phyloP scores from a whole-genome alignment of 2,329 filamentous ascomycete genomes.

The Cercospora berteroae region DNA sequence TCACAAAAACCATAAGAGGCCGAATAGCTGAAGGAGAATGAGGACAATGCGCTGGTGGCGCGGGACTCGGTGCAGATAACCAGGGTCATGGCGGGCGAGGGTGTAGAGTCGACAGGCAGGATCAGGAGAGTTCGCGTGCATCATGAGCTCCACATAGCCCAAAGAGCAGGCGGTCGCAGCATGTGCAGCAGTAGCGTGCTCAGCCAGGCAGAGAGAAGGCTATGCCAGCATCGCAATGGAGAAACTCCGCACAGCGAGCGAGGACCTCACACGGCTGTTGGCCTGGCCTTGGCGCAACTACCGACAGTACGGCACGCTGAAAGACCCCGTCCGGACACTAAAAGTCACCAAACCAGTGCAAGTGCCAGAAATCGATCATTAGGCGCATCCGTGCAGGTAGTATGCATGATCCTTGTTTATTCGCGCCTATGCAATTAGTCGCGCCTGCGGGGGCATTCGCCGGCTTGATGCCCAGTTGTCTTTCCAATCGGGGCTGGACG shows the following conservation, averaged over 20 bases:
- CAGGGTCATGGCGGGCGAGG: constrained; percentile 11
- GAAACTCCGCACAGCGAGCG: constrained; percentile 13
- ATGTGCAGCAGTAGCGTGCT: constrained; percentile 24
- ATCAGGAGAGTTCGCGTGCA: constrained; percentile 25
- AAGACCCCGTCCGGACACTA: constrained; percentile 9
- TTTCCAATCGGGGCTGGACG: constrained; percentile 9
- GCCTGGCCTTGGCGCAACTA: constrained; percentile 12
- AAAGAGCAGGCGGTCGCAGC: constrained; percentile 18
- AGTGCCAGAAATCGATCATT: constrained; percentile 6
- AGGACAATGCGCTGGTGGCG: constrained; percentile 17
- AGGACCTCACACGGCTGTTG: constrained; percentile 10
- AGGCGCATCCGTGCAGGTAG: constrained; percentile 7
- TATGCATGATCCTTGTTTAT: constrained; percentile 14
- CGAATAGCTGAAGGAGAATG: constrained; percentile 16
- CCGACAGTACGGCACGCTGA: constrained; percentile 17
- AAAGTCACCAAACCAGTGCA: constrained; percentile 7
- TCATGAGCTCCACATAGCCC: constrained; percentile 24
- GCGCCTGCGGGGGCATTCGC: constrained; percentile 9
- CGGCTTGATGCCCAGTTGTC: constrained; percentile 10
- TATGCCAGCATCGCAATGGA: constrained; percentile 17
- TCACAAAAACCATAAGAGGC: constrained; percentile 18
- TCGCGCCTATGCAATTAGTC: constrained; percentile 18
- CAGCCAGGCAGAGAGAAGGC: constrained; percentile 22
- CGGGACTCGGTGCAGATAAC: constrained; percentile 18
- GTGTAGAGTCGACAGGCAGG: constrained; percentile 16